Base-by-base conservation (phyloP, 2,329 filamentous ascomycete genomes). In the Coniella lustricola region DNA sequence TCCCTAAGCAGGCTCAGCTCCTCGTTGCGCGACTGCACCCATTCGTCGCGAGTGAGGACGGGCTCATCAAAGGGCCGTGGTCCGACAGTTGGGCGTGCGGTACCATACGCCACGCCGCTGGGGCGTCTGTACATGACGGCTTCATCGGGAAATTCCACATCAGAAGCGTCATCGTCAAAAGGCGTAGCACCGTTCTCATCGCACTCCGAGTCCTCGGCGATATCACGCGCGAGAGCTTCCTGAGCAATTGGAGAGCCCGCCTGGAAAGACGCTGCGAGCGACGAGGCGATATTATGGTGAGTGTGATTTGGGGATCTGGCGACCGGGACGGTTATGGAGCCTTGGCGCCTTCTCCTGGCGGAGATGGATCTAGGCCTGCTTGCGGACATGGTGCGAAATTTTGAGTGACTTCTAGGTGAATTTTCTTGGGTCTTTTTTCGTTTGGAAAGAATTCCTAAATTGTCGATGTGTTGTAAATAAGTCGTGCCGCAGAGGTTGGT, bases 61-160 rank as follows among this genome's bases (percentile, higher is more conserved):
- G 72, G 66, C 41, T 75, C 72, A 16, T 71, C 69, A 13, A 67
- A 51, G 9, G 62, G 62, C 41, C 74, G 71, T 4, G 81, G 79
- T 21, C 87, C 76, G 50, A 94, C 74, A 4, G 84, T 78, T 3
- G 85, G 83, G 46, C 88, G 75, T 1, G 81, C 76, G 20, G 84
- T 83, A 12, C 84, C 85, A 51, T 79, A 87, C 25, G 84, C 82
- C 37, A 93, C 82, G 60, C 84, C 85, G 56, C 82, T 86, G 1
- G 89, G 87, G 39, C 89, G 79, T 48, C 86, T 81, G 67, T 93
- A 95, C 57, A 74, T 74, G 61, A 65, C 70, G 48, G 69, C 74
- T n/a, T 67, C 66, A 4, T 64, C 62, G 4, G 65, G 64, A 12
- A 65, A 63, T 21, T 60, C 60, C 43, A 70, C 62, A 44, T 46